Evolutionary conservation across 2,329 filamentous ascomycete genomes (phyloP), one percentile per base, ranked within the genome.

Genomic region (Aspergillus sp.): DNA sequence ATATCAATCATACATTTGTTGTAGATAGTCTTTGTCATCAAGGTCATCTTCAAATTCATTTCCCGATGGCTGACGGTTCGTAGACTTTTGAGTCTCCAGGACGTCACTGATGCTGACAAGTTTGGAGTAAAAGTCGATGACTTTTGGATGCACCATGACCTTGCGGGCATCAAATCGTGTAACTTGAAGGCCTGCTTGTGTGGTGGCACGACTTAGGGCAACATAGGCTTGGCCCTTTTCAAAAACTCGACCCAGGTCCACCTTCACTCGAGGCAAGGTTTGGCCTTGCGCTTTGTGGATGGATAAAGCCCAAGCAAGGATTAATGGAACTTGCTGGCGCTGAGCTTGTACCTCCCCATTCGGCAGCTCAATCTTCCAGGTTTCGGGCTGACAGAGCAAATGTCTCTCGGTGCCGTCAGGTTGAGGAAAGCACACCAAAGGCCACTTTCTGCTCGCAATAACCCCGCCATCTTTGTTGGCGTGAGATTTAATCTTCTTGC

Each of bases 231-330:
- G 93, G 0, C 93, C 93, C 67, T 95, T 96, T 65, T 98, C 93
- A 58, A 98, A 98, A 1, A 95, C 87, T 51, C 81, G 85, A 29
- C 88, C 86, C 0, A 98, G 75, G 63, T 98, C 89, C 28, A 98
- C 93, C 62, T 94, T 94, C 49, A 98, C 93, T 43, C 91, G 79
- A 61, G 94, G 89, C 28, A 96, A 73, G 32, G 91, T 97, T 66
- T 97, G 91, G 1, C 91, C 91, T 64, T 97, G 91, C 1, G 93
- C 93, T 69, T 98, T 98, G 73, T 98, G 93, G 49, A 98, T 98
- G 1, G 89, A 95, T 19, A 98, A 72, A 2, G 93, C 93, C 93
- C 93, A 98, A 0, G 93, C 93, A 29, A 98, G 76, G 52, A 98
- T 97, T 43, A 98, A 76, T 0, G 93, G 93, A 2, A 91, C 68